phyloP scores from a whole-genome alignment of 495 filamentous ascomycete genomes.

The Podospora fimiseda region DNA sequence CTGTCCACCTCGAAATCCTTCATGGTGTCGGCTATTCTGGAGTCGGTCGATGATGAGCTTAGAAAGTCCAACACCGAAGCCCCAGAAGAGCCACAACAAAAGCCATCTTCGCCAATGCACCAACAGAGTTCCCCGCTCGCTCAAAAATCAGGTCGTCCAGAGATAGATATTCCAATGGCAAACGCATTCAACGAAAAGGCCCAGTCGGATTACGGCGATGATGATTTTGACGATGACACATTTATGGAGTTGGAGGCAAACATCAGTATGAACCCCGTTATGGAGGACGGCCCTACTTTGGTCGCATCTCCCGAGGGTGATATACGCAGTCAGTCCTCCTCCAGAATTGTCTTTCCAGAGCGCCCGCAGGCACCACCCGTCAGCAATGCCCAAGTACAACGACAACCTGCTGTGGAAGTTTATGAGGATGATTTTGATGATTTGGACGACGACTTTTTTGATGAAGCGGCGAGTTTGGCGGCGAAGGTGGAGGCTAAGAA shows the following conservation, averaged over 20 bases:
- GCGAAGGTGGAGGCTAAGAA: constrained; percentile 41
- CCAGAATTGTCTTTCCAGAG: not conserved
- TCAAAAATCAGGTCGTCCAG: constrained; percentile 13
- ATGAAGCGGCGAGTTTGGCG: constrained; percentile 51
- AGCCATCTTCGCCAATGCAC: constrained; percentile 29
- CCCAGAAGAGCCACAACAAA: constrained; percentile 11
- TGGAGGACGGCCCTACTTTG: constrained; percentile 43
- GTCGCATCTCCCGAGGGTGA: constrained; percentile 31
- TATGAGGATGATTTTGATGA: constrained; percentile 46
- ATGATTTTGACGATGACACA: constrained; percentile 45
- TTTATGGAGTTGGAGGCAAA: constrained; percentile 46
- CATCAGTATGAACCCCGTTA: constrained; percentile 31
- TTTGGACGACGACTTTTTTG: constrained; percentile 56
- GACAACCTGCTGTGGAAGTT: not conserved
- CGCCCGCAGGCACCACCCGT: not conserved
- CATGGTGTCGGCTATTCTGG: constrained; percentile 39
- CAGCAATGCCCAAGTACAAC: not conserved
- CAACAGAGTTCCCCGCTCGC: constrained; percentile 10
- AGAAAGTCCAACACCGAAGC: constrained; percentile 24
- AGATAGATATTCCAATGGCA: not conserved
- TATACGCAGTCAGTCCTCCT: constrained; percentile 24
- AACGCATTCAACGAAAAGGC: constrained; percentile 15
- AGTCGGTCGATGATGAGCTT: constrained; percentile 38
- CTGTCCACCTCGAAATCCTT: constrained; percentile 42
- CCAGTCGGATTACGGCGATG: constrained; percentile 42